Conservation (phyloP, 306 rosid genomes). For the Crataegus laevigata region DNA sequence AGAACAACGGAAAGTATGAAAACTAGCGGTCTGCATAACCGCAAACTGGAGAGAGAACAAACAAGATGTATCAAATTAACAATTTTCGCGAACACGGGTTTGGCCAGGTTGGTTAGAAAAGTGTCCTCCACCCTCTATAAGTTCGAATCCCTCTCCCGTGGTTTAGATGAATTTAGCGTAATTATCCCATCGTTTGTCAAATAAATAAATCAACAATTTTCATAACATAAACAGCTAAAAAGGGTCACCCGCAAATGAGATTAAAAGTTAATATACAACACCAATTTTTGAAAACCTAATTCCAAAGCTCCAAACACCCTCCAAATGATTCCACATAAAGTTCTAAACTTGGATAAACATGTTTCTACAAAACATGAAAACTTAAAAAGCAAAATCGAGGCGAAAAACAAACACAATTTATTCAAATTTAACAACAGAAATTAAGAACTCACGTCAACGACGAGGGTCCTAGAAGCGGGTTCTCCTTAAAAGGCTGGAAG, state of each 20-base stretch:
- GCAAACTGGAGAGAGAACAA: neutral
- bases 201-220: neutral
- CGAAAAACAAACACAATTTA: neutral
- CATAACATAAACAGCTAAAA: neutral
- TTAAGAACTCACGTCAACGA: conserved; percentile 56
- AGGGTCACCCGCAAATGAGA: neutral
- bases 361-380: neutral
- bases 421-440: neutral
- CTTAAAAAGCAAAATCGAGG: neutral
- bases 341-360: neutral
- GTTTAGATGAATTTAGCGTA: too few relatives aligned
- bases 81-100: too few relatives aligned
- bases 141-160: too few relatives aligned
- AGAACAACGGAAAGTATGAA: too few relatives aligned
- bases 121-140: too few relatives aligned
- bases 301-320: neutral
- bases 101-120: too few relatives aligned
- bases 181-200: too few relatives aligned
- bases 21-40: neutral
- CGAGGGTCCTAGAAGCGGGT: conserved; percentile 92
- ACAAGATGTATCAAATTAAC: neutral
- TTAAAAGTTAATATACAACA: too few relatives aligned
- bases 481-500: conserved; percentile 83
- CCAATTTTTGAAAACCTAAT: neutral
- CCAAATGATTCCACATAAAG: neutral